These are phyloP conservation scores for Serendipita sp. DNA, from an alignment of 768 basidiomycete genomes.

Conservation along the genomic window DNA sequence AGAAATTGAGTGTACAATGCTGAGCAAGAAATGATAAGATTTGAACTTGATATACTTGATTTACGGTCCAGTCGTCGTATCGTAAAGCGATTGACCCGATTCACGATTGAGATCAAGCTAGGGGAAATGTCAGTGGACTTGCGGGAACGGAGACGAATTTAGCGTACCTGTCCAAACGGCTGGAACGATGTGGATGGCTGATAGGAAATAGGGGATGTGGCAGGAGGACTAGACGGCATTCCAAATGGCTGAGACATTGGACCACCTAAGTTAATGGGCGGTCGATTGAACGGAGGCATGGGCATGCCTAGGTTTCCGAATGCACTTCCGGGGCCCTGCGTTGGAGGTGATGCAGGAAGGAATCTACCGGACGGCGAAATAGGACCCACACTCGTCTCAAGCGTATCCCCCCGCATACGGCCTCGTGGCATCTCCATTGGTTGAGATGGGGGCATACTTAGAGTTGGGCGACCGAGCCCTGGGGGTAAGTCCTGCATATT, in stretches of 20 bases:
- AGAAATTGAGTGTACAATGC: too few species aligned
- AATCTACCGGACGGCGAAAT: neutral
- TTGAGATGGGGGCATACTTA: neutral
- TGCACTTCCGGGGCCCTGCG: neutral
- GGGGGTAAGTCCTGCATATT: neutral
- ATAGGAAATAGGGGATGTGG: neutral
- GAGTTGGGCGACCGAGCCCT: neutral
- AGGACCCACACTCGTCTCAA: neutral
- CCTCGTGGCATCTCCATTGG: neutral
- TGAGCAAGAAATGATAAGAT: too few species aligned
- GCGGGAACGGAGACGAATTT: neutral
- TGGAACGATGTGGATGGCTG: constrained; percentile 1
- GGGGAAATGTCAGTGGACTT: neutral
- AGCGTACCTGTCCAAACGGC: neutral
- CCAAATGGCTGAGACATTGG: neutral
- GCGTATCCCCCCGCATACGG: neutral
- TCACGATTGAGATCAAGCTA: neutral
- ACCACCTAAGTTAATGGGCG: neutral
- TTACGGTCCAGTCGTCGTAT: neutral
- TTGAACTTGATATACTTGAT: too few species aligned
- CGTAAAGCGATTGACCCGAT: neutral
- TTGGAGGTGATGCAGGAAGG: neutral
- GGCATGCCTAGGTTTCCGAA: neutral
- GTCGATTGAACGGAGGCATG: neutral
- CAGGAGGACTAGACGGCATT: neutral